Percentiles rank a stretch among this genome's conserved stretches.
phyloP scores from a whole-genome alignment of 768 basidiomycete species.

The Podaxis sp. region DNA sequence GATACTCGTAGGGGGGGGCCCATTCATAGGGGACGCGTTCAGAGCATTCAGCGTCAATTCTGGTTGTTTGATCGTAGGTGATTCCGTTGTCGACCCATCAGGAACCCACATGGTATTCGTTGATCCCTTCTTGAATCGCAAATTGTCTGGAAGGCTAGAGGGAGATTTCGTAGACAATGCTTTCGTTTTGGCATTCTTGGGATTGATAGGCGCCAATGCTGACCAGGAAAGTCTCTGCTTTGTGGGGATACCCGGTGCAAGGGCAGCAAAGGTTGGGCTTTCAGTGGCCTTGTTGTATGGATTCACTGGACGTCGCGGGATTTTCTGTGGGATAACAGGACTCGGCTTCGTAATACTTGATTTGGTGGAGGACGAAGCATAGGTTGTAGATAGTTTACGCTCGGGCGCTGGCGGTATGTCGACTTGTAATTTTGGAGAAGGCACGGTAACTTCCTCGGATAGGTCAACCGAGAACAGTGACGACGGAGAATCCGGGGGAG shows the following conservation, averaged over 20 bases:
- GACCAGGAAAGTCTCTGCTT: constrained; percentile 45
- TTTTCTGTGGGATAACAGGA: constrained; percentile 10
- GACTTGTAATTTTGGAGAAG: not conserved
- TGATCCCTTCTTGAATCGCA: constrained; percentile 11
- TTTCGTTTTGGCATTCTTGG: constrained; percentile 26
- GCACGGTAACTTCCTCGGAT: constrained; percentile 4
- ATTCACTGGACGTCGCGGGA: constrained; percentile 17
- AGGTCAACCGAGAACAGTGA: constrained; percentile 9
- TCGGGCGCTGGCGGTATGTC: not conserved
- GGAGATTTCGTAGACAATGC: constrained; percentile 7
- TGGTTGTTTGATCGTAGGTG: not conserved
- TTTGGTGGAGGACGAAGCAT: not conserved
- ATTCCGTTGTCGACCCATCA: constrained; percentile 7
- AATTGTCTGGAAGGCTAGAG: constrained; percentile 3
- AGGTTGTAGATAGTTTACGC: not conserved
- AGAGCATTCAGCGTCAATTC: constrained; percentile 8
- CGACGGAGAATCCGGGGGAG: constrained; percentile 8
- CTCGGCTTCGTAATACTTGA: not conserved
- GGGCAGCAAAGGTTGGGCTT: constrained; percentile 13
- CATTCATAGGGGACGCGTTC: not conserved
- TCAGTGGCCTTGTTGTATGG: constrained; percentile 19
- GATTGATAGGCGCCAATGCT: constrained; percentile 30
- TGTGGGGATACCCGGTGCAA: constrained; percentile 38
- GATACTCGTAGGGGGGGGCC: not conserved
- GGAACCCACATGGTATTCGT: not conserved